Evolutionary conservation across 352 stramenopile genomes (phyloP), one percentile per base, ranked within the genome.

Genomic region (Elongisporangium undulatum): DNA sequence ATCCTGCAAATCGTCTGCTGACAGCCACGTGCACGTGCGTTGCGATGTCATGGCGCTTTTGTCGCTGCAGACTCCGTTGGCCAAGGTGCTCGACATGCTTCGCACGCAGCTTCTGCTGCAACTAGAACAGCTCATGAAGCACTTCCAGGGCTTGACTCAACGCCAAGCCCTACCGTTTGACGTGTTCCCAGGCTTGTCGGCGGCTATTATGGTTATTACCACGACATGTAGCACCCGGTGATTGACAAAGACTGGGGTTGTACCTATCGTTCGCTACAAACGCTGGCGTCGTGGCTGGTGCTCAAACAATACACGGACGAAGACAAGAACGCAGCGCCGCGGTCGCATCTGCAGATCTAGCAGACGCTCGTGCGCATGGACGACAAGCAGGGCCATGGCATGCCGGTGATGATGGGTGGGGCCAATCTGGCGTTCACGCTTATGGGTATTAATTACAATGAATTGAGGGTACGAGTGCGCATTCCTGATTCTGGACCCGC

Each of bases 171-270:
- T 6, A 17, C 34, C 34, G 12, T 45, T 45, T 45, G 34, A 45
- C 12, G 34, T 4, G 12, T 45, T 6, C 52, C 20, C 21, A 63
- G 64, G 22, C 45, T 95, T 6, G 84, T 95, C 16, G 64, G 85
- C 19, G 89, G 87, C 10, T 77, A 80, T 52, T 95, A 94, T 61
- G 78, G 74, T 15, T 97, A 94, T 66, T 96, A 88, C 57, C 89
- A 97, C 61, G 96, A 97, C 69, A 63, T 90, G 61, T 79, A 92
- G 49, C 79, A 97, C 26, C 59, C 60, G 53, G 65, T 85, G 56
- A 86, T 94, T 38, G 89, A 96, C 64, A 90, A 91, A 77, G 89
- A 87, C 48, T 96, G 89, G 89, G 89, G 89, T 49, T 96, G 89
- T 52, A 87, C 89, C 22, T 96, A 96, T 56, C 74, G 87, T 4